Percentiles rank a stretch among this genome's conserved stretches.
Conservation (phyloP, 192 early-diverging fungal genomes). For the Gorgonomyces haynaldii region DNA sequence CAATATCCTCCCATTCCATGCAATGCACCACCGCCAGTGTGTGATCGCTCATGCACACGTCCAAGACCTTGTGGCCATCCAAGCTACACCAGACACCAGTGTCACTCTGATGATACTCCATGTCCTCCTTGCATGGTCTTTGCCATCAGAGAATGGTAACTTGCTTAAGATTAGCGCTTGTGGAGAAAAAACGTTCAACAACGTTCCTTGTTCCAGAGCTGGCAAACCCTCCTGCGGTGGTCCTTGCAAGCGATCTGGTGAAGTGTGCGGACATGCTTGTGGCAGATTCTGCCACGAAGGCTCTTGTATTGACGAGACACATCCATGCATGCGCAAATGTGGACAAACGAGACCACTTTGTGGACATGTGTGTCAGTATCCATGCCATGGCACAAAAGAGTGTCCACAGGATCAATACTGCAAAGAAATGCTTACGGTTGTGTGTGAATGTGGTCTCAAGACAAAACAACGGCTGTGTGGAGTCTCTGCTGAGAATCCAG, state of each 20-base stretch:
- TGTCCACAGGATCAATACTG: slow-evolving; percentile 74
- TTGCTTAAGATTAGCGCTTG: slow-evolving; percentile 32
- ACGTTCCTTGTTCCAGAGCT: slow-evolving; percentile 68
- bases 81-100: slow-evolving; percentile 58
- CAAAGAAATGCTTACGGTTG: slow-evolving; percentile 35
- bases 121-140: slow-evolving; percentile 89
- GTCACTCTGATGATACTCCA: slow-evolving; percentile 72
- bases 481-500: slow-evolving; percentile 38
- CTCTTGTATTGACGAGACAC: slow-evolving; percentile 47
- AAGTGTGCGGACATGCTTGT: slow-evolving; percentile 69
- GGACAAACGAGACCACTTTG: slow-evolving; percentile 69
- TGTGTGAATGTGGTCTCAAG: slow-evolving; percentile 68
- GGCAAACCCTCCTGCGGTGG: slow-evolving; percentile 60
- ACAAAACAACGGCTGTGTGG: slow-evolving; percentile 54
- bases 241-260: slow-evolving; percentile 42
- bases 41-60: slow-evolving; percentile 61
- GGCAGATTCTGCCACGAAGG: slow-evolving; percentile 70
- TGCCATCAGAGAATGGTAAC: slow-evolving; percentile 40
- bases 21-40: slow-evolving; percentile 62
- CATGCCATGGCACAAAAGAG: slow-evolving; percentile 64
- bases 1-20: slow-evolving; percentile 79
- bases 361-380: slow-evolving; percentile 62
- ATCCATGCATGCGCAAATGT: slow-evolving; percentile 62
- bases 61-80: slow-evolving; percentile 67
- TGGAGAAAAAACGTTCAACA: slow-evolving; percentile 62